Evolutionary conservation across 2,329 filamentous ascomycete genomes (phyloP), one percentile per base, ranked within the genome.

Genomic region (Zymoseptoria ardabiliae): DNA sequence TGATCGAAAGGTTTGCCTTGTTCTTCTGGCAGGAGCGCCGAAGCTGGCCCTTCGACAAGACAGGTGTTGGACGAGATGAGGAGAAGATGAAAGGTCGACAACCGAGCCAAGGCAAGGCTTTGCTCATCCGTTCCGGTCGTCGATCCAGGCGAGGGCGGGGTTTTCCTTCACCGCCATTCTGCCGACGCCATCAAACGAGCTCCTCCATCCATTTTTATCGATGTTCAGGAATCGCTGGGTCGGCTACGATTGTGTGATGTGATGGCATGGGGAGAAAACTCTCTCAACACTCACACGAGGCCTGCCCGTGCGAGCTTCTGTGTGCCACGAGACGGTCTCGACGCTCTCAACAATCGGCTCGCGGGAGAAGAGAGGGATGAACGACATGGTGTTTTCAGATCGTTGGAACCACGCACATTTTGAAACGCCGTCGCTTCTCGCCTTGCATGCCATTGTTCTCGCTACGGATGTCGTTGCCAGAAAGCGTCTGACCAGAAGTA

Each of bases 361-460:
- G 35, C 35, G 35, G 35, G 17, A 45, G 35, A 41, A 17, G 35
- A 17, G 35, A 41, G 35, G 35, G 35, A 45, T 45, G 35, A 45
- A 45, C 6, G 35, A 45, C 17, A 45, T 45, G 35, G 17, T 45
- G 35, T 45, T 7, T 45, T 7, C 13, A 45, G 35, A 45, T 17
- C 13, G 13, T 45, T 13, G 35, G 13, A n/a, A 45, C 35, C 35
- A 7, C 35, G 13, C 13, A 45, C 35, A 45, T 45, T 17, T 45
- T n/a, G 35, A 45, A 45, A 45, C 35, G 35, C 4, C 35, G 35
- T 45, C 11, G 35, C 35, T 17, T 45, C 35, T 45, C 17, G 35
- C 35, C 35, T 13, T 35, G 61, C 63, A 54, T 58, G 55, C 61
- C 61, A 62, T 64, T 65, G 61, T 65, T 61, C 56, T 58, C 58